Evolutionary conservation across 176 grass and related monocot genomes (phyloP), one percentile per base, ranked within the genome.

Genomic region (Eleusine indica): DNA sequence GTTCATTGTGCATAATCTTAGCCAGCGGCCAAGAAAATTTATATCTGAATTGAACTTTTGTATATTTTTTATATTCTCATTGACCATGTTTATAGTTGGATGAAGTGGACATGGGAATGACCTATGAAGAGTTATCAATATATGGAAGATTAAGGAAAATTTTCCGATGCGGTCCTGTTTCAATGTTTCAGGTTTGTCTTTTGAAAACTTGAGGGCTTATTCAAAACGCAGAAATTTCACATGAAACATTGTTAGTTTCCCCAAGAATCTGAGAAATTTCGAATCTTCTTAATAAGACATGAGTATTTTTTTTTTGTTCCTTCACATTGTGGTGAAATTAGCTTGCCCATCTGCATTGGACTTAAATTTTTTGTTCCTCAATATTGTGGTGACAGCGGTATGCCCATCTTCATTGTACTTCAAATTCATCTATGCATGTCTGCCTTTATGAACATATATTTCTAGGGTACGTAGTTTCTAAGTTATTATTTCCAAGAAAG

Each of bases 21-120:
- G 49, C 49, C 9, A 66, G 61, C 51, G 80, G 48, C 8, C 17
- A 32, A 79, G 51, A 41, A 84, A 41, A 16, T 63, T 10, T 68
- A 29, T 43, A 66, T 66, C 9, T 85, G 3, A 13, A 16, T 25
- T 57, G 70, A 66, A 51, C 18, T n/a, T 61, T 66, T 73, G 21
- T 70, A 41, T 22, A 1, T 80, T 54, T 60, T 79, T 9, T 13
- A 21, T 90, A 56, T 71, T 75, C 62, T 41, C 6, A 71, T 86
- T 71, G 28, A 83, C n/a, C 15, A 69, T 88, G 53, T 80, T 81
- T 85, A 4, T 91, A 98, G 96, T 85, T 98, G 80, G 96, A 98
- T 93, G 96, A 98, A 88, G 87, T 98, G 51, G 96, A 98, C 82
- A 98, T 98, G 96, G 96, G 96, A 81, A 98, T 98, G 96, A 95